A percentile compares a stretch with the other conserved stretches of the same genome.
phyloP scores from a whole-genome alignment of 2,329 filamentous ascomycete genomes.

The Pseudogymnoascus sp. region DNA sequence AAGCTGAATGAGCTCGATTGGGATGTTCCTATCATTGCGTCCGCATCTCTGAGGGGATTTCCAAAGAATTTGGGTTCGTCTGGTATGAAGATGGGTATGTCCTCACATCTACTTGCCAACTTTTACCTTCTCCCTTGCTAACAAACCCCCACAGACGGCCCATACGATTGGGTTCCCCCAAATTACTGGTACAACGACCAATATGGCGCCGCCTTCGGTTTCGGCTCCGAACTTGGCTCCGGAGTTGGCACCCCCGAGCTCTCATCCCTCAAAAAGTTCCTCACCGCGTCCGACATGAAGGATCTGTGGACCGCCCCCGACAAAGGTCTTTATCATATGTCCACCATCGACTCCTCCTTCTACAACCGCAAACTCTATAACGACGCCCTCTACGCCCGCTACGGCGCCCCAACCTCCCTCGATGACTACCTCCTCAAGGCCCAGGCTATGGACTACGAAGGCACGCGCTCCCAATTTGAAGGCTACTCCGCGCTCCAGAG shows the following conservation, averaged over 20 bases:
- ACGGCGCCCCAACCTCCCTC: conserved; percentile 44
- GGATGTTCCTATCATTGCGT: conserved; percentile 50
- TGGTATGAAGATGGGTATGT: conserved; percentile 53
- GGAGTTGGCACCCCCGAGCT: conserved; percentile 57
- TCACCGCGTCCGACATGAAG: conserved; percentile 42
- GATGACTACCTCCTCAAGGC: conserved; percentile 53
- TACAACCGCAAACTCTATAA: conserved; percentile 52
- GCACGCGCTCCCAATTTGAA: conserved; percentile 53
- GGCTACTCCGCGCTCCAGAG: conserved; percentile 46
- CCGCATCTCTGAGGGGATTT: conserved; percentile 48
- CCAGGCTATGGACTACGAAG: conserved; percentile 59
- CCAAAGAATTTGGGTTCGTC: conserved; percentile 45
- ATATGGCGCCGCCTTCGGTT: conserved; percentile 53
- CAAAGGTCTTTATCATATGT: conserved; percentile 53
- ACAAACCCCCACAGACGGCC: conserved; percentile 36
- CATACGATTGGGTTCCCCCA: conserved; percentile 60
- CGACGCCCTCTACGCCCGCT: conserved; percentile 42
- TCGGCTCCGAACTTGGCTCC: conserved; percentile 54
- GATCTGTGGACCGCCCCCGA: conserved; percentile 49
- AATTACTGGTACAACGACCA: conserved; percentile 55
- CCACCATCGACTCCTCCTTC: conserved; percentile 47
- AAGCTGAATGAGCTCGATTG: conserved; percentile 46
- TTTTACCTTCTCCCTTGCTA: not conserved
- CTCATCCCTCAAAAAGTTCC: conserved; percentile 45
- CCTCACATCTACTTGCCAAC: not conserved